Percentiles rank a stretch among this genome's conserved stretches.
Evolutionary conservation across 2,329 filamentous ascomycete species (phyloP).

Genomic region (Xylogone sp.): DNA sequence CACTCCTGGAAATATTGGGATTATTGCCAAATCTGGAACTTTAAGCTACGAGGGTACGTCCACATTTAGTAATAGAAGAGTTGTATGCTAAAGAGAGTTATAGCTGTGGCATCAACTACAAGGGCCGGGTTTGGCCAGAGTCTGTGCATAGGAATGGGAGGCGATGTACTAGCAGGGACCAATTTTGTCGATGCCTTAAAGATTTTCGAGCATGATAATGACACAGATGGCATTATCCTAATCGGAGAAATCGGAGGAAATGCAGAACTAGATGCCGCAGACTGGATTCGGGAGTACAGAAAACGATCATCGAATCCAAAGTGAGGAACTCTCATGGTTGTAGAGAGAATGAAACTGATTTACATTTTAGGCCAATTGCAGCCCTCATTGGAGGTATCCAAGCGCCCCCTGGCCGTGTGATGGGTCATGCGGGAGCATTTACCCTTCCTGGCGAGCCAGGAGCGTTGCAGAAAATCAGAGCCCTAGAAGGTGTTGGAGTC

Average conservation of each 20-base stretch:
- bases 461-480: conserved; percentile 61
- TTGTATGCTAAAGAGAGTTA: neutral
- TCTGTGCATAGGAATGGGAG: conserved; percentile 70
- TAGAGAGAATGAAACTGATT: conserved; percentile 1
- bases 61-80: neutral
- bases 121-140: conserved; percentile 68
- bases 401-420: conserved; percentile 61
- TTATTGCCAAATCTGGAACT: conserved; percentile 71
- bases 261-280: conserved; percentile 65
- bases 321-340: conserved; percentile 35
- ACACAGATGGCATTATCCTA: conserved; percentile 64
- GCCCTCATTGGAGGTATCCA: conserved; percentile 65
- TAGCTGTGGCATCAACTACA: conserved; percentile 65
- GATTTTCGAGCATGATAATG: conserved; percentile 60
- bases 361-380: conserved; percentile 57
- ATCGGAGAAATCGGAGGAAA: conserved; percentile 66
- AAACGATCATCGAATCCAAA: conserved; percentile 57
- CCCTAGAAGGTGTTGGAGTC: conserved; percentile 62
- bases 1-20: conserved; percentile 62
- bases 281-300: conserved; percentile 67
- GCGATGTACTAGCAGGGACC: conserved; percentile 69
- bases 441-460: conserved; percentile 61
- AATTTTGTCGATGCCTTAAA: conserved; percentile 67
- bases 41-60: conserved; percentile 60
- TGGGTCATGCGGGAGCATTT: conserved; percentile 80